Base-by-base conservation (phyloP, 2,329 filamentous ascomycete genomes). In the Zasmidium citrigriseum region DNA sequence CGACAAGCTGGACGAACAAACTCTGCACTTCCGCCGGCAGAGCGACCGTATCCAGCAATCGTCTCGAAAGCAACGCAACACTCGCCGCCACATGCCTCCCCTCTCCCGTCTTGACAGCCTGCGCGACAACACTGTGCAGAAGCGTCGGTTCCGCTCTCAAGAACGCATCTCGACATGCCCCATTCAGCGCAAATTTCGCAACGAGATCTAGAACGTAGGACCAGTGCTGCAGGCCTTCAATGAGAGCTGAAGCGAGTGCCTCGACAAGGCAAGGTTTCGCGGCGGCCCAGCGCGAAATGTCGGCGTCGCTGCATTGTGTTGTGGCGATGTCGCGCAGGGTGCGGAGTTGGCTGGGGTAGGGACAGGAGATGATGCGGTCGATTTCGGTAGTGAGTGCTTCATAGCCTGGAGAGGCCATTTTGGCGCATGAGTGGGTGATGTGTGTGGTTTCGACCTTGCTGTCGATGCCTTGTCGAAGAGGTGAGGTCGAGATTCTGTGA, bases 201-300 rank as follows among this genome's bases (percentile, higher is more conserved):
- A 86, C 68, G 24, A 86, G 73, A 25, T 76, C 72, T 55, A 85
- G 65, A 4, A 82, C 77, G 59, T 81, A 80, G 3, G 78, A 74
- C 71, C 82, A 83, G 47, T 78, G 75, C 29, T 80, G 76, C 34
- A 86, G 69, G 23, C 78, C 80, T 58, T 82, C 77, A 25, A 81
- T 68, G n/a, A 83, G 65, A 29, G 72, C 70, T n/a, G 71, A 72
- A 14, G 76, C 75, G 21, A 86, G 70, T 21, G 72, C 68, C 11
- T 72, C 70, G 47, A 84, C 69, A 51, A 80, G 78, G 66, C 83
- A 85, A 24, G 76, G 75, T 58, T 82, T 79, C 18, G 71, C 75
- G 29, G 75, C 68, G 2, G 80, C 76, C 78, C 82, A 85, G 22
- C 69, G 68, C 7, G 70, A 69, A 14, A 85, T 72, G 4, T 72